Percentiles rank a stretch among this genome's conserved stretches.
Evolutionary conservation across 2,329 filamentous ascomycete genomes (phyloP).

Genomic region (Fusarium palustre): DNA sequence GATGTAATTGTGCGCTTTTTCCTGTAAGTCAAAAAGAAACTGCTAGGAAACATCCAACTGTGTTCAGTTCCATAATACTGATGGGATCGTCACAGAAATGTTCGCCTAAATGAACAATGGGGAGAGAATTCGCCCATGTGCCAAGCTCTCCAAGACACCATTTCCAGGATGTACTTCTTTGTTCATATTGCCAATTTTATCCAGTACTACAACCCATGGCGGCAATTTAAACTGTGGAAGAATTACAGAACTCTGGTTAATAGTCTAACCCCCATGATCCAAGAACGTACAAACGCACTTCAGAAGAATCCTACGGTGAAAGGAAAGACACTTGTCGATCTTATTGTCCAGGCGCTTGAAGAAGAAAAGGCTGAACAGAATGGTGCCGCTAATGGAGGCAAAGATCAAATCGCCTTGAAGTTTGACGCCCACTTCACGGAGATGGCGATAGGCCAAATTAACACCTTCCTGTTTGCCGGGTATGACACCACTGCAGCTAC

Average conservation of each 20-base stretch:
- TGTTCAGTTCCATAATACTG: neutral
- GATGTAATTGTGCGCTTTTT: constrained; percentile 55
- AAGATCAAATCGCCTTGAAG: constrained; percentile 31
- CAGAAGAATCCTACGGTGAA: neutral
- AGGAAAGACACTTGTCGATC: constrained; percentile 34
- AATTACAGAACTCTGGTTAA: constrained; percentile 29
- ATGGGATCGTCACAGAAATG: constrained; percentile 8
- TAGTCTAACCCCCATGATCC: constrained; percentile 12
- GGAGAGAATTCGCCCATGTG: constrained; percentile 13
- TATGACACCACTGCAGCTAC: constrained; percentile 54
- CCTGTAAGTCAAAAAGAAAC: constrained; percentile 40
- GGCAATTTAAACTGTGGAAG: constrained; percentile 33
- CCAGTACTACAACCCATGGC: constrained; percentile 32
- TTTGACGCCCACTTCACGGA: constrained; percentile 28
- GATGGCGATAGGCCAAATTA: constrained; percentile 51
- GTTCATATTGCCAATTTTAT: constrained; percentile 23
- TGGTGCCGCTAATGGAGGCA: neutral
- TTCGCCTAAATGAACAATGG: constrained; percentile 30
- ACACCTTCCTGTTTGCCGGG: constrained; percentile 54
- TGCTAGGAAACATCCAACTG: neutral
- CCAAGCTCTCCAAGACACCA: constrained; percentile 24
- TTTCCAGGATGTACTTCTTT: constrained; percentile 23
- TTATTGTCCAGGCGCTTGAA: constrained; percentile 25
- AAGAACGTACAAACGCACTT: constrained; percentile 17
- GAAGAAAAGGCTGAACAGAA: constrained; percentile 15